phyloP scores from a whole-genome alignment of 306 rosid genomes.

The Astragalus membranaceus region DNA sequence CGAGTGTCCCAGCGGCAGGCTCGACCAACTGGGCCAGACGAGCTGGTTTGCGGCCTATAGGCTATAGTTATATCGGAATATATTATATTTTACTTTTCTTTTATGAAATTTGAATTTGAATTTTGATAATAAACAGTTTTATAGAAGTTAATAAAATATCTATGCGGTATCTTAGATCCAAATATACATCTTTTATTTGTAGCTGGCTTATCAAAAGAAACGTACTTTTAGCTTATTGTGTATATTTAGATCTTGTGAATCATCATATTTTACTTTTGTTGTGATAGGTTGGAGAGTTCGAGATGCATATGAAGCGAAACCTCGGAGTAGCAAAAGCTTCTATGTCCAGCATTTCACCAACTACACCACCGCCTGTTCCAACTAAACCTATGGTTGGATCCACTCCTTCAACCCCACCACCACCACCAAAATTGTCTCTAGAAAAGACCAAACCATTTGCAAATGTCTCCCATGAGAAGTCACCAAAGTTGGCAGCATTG shows the following conservation, averaged over 20 bases:
- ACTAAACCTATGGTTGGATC: slow-evolving; percentile 64
- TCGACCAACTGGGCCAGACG: no score
- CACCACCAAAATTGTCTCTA: slow-evolving; percentile 56
- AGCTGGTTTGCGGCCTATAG: background rate
- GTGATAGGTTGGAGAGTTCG: slow-evolving; percentile 86
- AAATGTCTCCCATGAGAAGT: slow-evolving; percentile 34
- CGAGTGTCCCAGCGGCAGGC: no score
- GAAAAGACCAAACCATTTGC: slow-evolving; percentile 49
- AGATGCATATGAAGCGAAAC: slow-evolving; percentile 89
- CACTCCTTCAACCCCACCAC: slow-evolving; percentile 38
- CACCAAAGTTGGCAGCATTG: slow-evolving; percentile 70
- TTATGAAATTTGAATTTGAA: background rate
- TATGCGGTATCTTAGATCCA: background rate
- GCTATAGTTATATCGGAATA: background rate
- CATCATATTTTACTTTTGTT: slow-evolving; percentile 11
- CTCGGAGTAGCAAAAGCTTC: slow-evolving; percentile 58
- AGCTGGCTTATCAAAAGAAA: background rate
- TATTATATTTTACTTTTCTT: background rate
- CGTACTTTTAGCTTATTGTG: slow-evolving; percentile 12
- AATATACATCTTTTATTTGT: background rate
- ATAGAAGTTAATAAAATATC: background rate
- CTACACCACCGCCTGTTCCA: slow-evolving; percentile 67
- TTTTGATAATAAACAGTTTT: background rate
- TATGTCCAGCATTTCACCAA: slow-evolving; percentile 57
- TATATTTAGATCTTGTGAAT: slow-evolving; percentile 3